Base-by-base conservation (phyloP, 371 early-diverging fungal species). In the Mortierella sp. region DNA sequence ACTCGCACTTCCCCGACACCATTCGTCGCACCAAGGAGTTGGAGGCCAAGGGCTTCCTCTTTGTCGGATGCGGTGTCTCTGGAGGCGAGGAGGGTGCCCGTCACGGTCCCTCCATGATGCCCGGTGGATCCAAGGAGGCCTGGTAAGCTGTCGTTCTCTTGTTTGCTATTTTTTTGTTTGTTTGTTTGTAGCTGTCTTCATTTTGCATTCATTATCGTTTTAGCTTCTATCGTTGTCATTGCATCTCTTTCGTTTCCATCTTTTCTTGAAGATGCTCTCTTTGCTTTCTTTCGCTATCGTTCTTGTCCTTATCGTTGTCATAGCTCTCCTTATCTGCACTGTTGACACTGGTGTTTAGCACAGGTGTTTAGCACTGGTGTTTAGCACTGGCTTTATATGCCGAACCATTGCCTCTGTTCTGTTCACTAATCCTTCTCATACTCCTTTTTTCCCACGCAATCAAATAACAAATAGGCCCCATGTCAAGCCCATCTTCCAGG, bases 1-100 rank as follows among this genome's bases (percentile, higher is more conserved):
- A 99, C 94, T 99, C 99, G 50, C 98, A 98, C 93, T 99, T 94
- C 93, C 97, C 98, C 74, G 99, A 99, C 90, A 95, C 98, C 76
- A 96, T 96, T 78, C 95, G 98, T 83, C 95, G 99, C 85, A 90
- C 92, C 88, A 92, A 95, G 88, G 92, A 96, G 71, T 91, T 98
- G 81, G 95, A 96, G 85, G 90, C 90, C 82, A 96, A 97, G 92
- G 97, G 97, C 78, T 91, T 98, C 82, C 91, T 96, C 78, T 99
- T 97, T 90, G 96, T 98, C 67, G 99, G 99, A 69, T 94, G 96
- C 84, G 99, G 99, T 91, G 99, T 99, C 75, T 98, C 98, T 85
- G 99, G 99, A 81, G 99, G 99, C 88, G 99, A 99, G 90, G 98
- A 98, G 89, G 99, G 99, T 89, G 99, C 99, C 44, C 96, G 99